These are phyloP conservation scores for Melastoma candidum DNA, from an alignment of 441 rosid species.

Conservation along the genomic window DNA sequence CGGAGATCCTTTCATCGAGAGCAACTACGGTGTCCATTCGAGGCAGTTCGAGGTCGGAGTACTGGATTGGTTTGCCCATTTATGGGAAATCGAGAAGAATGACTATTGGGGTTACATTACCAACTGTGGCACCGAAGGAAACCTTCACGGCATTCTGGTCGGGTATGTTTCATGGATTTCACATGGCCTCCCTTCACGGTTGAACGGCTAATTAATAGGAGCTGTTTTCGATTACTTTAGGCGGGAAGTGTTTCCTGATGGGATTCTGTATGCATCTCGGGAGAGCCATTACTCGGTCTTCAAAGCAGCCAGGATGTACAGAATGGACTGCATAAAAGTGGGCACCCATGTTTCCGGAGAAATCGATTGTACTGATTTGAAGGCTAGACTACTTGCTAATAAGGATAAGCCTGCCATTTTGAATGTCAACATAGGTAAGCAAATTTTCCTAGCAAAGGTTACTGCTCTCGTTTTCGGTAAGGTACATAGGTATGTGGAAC, in stretches of 20 bases:
- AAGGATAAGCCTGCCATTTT: constrained; percentile 83
- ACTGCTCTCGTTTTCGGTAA: too few relatives aligned
- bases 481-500: too few relatives aligned
- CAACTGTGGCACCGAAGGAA: constrained; percentile 94
- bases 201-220: background rate
- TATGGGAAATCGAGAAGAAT: constrained; percentile 87
- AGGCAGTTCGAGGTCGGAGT: constrained; percentile 95
- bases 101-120: constrained; percentile 97
- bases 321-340: constrained; percentile 77
- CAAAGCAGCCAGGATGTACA: constrained; percentile 89
- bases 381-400: constrained; percentile 47
- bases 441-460: background rate
- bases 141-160: constrained; percentile 81
- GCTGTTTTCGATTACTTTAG: constrained; percentile 23
- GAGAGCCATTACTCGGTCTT: constrained; percentile 91
- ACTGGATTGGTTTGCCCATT: constrained; percentile 92
- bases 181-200: background rate
- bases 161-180: background rate
- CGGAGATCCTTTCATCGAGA: constrained; percentile 92
- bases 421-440: constrained; percentile 74
- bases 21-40: constrained; percentile 97
- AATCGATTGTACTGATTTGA: constrained; percentile 71
- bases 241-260: constrained; percentile 84
- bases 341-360: constrained; percentile 72
- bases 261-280: constrained; percentile 68